Percentiles rank a stretch among this genome's conserved stretches.
These are phyloP conservation scores for Hypsizygus marmoreus DNA, from an alignment of 768 basidiomycete species.

Conservation along the genomic window DNA sequence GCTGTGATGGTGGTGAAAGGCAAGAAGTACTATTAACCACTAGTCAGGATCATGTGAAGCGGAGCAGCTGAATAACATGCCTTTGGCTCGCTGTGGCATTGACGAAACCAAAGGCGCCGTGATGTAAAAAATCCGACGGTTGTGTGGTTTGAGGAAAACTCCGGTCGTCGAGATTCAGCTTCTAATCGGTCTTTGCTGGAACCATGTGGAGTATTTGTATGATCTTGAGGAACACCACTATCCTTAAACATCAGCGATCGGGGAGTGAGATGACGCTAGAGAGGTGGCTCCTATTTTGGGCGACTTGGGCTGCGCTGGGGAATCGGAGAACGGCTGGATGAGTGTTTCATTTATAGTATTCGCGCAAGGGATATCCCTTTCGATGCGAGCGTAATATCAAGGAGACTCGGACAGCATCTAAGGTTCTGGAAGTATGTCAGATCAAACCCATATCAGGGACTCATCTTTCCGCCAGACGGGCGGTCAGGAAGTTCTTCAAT, in stretches of 20 bases:
- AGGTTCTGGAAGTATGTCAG: conserved; percentile 51
- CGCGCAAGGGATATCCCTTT: conserved; percentile 28
- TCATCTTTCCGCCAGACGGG: conserved; percentile 43
- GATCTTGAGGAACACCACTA: conserved; percentile 1
- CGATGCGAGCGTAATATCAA: conserved; percentile 30
- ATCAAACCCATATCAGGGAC: conserved; percentile 46
- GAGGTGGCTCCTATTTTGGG: conserved; percentile 15
- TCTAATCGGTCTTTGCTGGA: conserved; percentile 2
- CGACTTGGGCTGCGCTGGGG: conserved; percentile 14
- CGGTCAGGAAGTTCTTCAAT: conserved; percentile 39
- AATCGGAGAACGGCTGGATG: conserved; percentile 16
- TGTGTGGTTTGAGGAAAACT: conserved; percentile 11
- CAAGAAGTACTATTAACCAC: conserved; percentile 19
- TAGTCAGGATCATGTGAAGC: conserved; percentile 16
- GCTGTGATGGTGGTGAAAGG: conserved; percentile 17
- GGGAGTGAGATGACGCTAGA: conserved; percentile 1
- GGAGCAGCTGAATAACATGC: conserved; percentile 19
- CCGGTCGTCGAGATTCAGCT: conserved; percentile 7
- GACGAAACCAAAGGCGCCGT: conserved; percentile 17
- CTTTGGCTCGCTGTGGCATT: conserved; percentile 22
- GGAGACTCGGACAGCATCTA: conserved; percentile 36
- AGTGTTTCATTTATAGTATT: conserved; percentile 47
- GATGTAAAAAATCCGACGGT: conserved; percentile 8
- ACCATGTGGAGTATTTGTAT: conserved; percentile 12
- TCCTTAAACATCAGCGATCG: conserved; percentile 14